A percentile compares a stretch with the other conserved stretches of the same genome.
phyloP scores from a whole-genome alignment of 768 basidiomycete species.

The Lyophyllum shimeji region DNA sequence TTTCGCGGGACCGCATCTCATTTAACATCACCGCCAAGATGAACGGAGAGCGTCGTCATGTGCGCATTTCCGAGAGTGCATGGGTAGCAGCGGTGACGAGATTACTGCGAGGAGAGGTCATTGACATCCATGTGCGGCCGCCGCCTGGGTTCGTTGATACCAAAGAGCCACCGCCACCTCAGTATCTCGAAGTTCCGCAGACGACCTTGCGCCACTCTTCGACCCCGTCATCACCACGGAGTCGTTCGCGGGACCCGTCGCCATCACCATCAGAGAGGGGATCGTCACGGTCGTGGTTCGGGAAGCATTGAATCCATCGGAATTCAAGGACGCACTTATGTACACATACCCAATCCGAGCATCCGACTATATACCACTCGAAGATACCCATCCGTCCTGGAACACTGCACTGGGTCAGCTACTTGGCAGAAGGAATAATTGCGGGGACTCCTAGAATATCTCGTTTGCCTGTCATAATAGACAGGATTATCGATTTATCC shows the following conservation, averaged over 20 bases:
- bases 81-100: slow-evolving; percentile 44
- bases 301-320: slow-evolving; percentile 3
- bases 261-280: slow-evolving; percentile 17
- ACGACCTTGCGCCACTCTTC: slow-evolving; percentile 20
- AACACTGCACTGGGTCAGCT: not conserved
- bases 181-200: slow-evolving; percentile 39
- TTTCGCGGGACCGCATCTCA: slow-evolving; percentile 40
- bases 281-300: slow-evolving; percentile 18
- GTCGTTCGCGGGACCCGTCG: slow-evolving; percentile 21
- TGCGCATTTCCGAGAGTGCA: slow-evolving; percentile 51
- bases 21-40: slow-evolving; percentile 39
- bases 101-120: slow-evolving; percentile 45
- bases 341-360: not conserved
- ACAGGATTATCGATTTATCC: not conserved
- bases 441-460: not conserved
- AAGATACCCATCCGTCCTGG: no score
- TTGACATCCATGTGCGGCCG: slow-evolving; percentile 42
- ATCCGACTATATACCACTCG: not conserved
- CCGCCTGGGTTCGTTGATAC: slow-evolving; percentile 24
- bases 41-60: slow-evolving; percentile 31
- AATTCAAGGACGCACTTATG: not conserved
- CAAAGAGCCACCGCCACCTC: slow-evolving; percentile 40
- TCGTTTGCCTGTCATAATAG: not conserved
- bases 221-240: slow-evolving; percentile 20
- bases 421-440: not conserved